phyloP scores from a whole-genome alignment of 345 rosid genomes.

The Brassica rapa region DNA sequence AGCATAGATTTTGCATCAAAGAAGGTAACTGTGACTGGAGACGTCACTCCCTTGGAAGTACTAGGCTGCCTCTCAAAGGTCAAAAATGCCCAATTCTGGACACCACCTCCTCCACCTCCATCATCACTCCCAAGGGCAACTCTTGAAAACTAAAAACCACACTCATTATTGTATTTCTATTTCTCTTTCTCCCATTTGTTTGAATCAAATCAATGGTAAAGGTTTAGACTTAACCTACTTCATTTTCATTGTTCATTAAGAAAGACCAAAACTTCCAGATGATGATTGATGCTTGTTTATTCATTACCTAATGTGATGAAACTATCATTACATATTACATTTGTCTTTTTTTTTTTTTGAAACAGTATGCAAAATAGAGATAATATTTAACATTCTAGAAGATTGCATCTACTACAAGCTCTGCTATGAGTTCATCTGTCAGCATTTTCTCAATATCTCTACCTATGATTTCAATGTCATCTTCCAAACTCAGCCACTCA shows the following conservation, averaged over 20 bases:
- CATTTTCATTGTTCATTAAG: neutral
- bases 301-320: constrained; percentile 25
- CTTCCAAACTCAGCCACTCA: constrained; percentile 61
- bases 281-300: constrained; percentile 17
- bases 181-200: neutral
- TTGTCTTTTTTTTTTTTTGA: too few relatives aligned
- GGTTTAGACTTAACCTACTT: neutral
- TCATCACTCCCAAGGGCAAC: constrained; percentile 25
- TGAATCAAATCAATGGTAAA: neutral
- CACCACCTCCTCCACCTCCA: constrained; percentile 28
- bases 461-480: constrained; percentile 63
- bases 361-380: neutral
- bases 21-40: constrained; percentile 84
- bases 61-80: constrained; percentile 82
- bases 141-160: constrained; percentile 11
- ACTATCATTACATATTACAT: constrained; percentile 42
- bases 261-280: constrained; percentile 14
- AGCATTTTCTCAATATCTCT: constrained; percentile 67
- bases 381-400: constrained; percentile 31
- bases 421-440: constrained; percentile 65
- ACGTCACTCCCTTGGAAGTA: constrained; percentile 67
- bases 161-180: neutral
- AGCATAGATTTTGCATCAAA: constrained; percentile 72
- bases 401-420: constrained; percentile 44
- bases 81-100: constrained; percentile 80